Evolutionary conservation across 164 flowering plant species (phyloP), one percentile per base, ranked within the genome.

Genomic region (Stephania cephalantha): DNA sequence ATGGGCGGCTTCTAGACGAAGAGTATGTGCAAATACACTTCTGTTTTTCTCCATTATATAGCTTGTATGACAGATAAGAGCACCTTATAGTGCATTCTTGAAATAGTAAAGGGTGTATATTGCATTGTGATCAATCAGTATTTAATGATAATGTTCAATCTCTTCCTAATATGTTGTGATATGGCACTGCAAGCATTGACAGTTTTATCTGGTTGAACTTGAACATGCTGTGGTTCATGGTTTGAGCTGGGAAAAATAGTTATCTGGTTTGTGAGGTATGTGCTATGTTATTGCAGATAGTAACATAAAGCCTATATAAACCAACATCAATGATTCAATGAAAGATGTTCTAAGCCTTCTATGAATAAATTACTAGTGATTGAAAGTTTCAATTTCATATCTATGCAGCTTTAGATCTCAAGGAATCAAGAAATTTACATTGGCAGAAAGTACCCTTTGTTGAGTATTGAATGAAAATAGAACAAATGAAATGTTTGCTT

Each of bases 1-100:
- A 80, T 84, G 86, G 87, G 87, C 75, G 87, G 80, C 11, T 88
- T 88, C 5, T 91, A 86, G 85, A 67, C 42, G 6, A 31, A 42
- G 44, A 9, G 25, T 20, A 35, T 46, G 64, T 58, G 5, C n/a
- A 58, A 58, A 15, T 18, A 18, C 18, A 58, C 63, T 58, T 7
- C 12, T 7, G 4, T 35, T 20, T 18, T 75, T 69, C 30, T 30
- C 17, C 52, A 35, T 69, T 45, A 44, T 35, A 35, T 35, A 30
- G 46, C 66, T 76, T 25, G 58, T 64, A 65, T 30, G 22, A 64
- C 29, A 48, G 50, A n/a, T 65, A 65, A 65, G 13, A 65, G 20
- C 64, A 10, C 64, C 17, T n/a, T 58, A n/a, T 58, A 12, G 61
- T 55, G 12, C 35, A 12, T n/a, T 65, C 68, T 65, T 65, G 13